Evolutionary conservation across 345 rosid species (phyloP), one percentile per base, ranked within the genome.

Genomic region (Acer yangbiense): DNA sequence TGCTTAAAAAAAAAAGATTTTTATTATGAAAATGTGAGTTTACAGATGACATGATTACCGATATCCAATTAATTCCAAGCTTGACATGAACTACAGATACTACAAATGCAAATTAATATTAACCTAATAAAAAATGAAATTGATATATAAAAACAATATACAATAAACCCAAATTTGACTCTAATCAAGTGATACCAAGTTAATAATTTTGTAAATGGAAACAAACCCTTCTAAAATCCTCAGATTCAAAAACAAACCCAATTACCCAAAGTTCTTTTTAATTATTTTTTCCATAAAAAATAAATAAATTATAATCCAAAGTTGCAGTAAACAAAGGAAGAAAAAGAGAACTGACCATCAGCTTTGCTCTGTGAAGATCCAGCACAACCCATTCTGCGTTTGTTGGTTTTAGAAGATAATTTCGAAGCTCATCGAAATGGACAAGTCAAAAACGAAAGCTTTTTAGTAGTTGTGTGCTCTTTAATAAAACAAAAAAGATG

Each of bases 351-450:
- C 76, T 82, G 61, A 89, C 94, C 97, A 63, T 89, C 94, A 76
- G 75, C 88, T 80, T 88, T 85, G 25, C 90, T 81, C 77, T 83
- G 92, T 46, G 94, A 83, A n/a, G 97, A 93, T 87, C 92, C 93
- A 79, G 84, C 89, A 79, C 95, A 93, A 71, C 95, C 97, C 97
- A 93, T 93, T 78, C 41, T 63, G 77, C 64, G 75, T 48, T 64
- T 11, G 18, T 32, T 46, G 16, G 52, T 43, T 29, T 67, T n/a
- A 55, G 14, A 18, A 55, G 25, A 55, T 11, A 50, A n/a, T 73
- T 68, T 77, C 10, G 50, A 9, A 5, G 74, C 75, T 78, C 87
- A 84, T 84, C 77, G 73, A 20, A 73, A 68, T 71, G n/a, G 39
- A 39, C 10, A 66, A 66, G n/a, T 6, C 0, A 64, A 64, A 11